These are phyloP conservation scores for Panicum miliaceum DNA, from an alignment of 176 grass and related monocot species.

Conservation along the genomic window DNA sequence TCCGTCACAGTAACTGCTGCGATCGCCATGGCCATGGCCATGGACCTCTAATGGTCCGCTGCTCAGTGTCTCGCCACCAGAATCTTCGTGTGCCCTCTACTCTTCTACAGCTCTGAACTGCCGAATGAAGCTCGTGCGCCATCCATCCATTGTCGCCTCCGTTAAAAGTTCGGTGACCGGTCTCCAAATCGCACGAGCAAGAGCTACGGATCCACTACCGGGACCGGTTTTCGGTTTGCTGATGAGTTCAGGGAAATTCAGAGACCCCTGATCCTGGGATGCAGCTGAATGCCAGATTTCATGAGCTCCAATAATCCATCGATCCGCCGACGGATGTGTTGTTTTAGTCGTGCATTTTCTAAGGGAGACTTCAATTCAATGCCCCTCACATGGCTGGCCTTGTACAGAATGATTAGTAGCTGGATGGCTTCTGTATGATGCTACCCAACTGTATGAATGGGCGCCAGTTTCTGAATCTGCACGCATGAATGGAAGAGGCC, in stretches of 20 bases:
- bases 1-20: slow-evolving; percentile 16
- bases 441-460: slow-evolving; percentile 23
- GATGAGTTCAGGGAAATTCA: neutral
- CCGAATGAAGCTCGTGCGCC: neutral
- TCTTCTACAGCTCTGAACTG: neutral
- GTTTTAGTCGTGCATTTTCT: slow-evolving; percentile 34
- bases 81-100: slow-evolving; percentile 1
- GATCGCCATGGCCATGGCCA: neutral
- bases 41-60: neutral
- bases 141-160: no score
- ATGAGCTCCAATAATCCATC: slow-evolving; percentile 26
- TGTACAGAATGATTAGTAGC: slow-evolving; percentile 31
- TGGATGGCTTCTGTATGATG: slow-evolving; percentile 32
- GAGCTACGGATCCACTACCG: neutral
- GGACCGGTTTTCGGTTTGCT: neutral
- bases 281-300: neutral
- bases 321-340: neutral
- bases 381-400: slow-evolving; percentile 18
- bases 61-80: slow-evolving; percentile 19
- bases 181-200: neutral
- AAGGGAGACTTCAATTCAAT: slow-evolving; percentile 32
- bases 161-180: neutral
- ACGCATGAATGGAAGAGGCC: slow-evolving; percentile 43
- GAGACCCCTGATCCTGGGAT: neutral
- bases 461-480: slow-evolving; percentile 46